phyloP scores from a whole-genome alignment of 2,329 filamentous ascomycete species.

The Endocalyx cinctus region DNA sequence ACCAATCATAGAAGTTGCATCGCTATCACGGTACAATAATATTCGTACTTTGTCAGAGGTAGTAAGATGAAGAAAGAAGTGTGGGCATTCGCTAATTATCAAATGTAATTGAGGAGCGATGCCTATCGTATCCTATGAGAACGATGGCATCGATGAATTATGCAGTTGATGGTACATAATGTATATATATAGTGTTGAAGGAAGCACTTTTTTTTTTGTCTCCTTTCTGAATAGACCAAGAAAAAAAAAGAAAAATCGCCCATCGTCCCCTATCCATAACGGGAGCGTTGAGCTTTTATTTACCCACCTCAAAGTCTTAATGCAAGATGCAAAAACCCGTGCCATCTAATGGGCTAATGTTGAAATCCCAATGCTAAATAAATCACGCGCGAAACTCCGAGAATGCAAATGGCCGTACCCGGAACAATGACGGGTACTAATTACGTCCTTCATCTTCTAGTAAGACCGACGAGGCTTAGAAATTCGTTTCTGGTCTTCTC shows the following conservation, averaged over 20 bases:
- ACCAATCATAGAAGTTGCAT: too few species aligned
- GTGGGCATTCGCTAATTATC: too few species aligned
- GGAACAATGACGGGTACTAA: slow-evolving; percentile 1
- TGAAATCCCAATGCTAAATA: slow-evolving; percentile 26
- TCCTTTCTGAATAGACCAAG: background rate
- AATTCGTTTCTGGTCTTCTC: slow-evolving; percentile 97
- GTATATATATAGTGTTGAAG: slow-evolving; percentile 12
- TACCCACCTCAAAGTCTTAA: too few species aligned
- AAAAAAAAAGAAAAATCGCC: slow-evolving; percentile 9
- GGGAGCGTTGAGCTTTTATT: slow-evolving; percentile 19
- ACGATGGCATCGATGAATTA: too few species aligned
- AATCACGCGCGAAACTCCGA: slow-evolving; percentile 12
- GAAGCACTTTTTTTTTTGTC: slow-evolving; percentile 8
- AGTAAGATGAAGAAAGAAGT: too few species aligned
- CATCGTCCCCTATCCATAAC: slow-evolving; percentile 4
- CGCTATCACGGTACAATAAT: too few species aligned
- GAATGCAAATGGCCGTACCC: slow-evolving; percentile 15
- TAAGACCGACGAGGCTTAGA: slow-evolving; percentile 72
- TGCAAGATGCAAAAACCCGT: too few species aligned
- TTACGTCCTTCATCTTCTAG: slow-evolving; percentile 13
- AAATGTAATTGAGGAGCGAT: too few species aligned
- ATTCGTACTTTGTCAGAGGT: too few species aligned
- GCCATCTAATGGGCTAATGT: slow-evolving; percentile 20
- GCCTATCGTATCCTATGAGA: too few species aligned
- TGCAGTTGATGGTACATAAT: slow-evolving; percentile 2